Evolutionary conservation across 345 rosid species (phyloP), one percentile per base, ranked within the genome.

Genomic region (Eucalyptus lansdowneana): DNA sequence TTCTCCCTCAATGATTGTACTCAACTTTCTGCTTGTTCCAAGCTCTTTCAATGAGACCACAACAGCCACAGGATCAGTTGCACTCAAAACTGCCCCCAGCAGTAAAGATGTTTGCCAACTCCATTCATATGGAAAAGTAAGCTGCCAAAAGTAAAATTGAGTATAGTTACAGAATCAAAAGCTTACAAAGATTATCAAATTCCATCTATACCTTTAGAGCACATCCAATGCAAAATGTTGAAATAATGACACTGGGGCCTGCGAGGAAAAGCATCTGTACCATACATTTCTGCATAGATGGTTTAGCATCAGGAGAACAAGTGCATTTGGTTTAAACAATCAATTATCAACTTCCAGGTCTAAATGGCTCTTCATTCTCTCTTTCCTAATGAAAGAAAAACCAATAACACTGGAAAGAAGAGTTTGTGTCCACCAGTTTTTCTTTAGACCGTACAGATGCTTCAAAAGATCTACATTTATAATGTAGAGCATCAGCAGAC

Each of bases 1-100:
- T 89, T 97, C 98, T 81, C 99, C 99, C 93, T 97, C 99, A 89
- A 97, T 96, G 81, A 97, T 90, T 13, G 99, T 95, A 93, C 91
- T 96, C 89, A 97, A 90, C 92, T 96, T 96, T 93, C 96, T 97
- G 92, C 98, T 97, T 65, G 98, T 97, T 89, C 98, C 99, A 93
- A 97, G 99, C 87, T 97, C 99, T 91, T 94, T 97, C 86, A 97
- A 89, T 89, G 96, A 90, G 90, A 98, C 97, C 90, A 97, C 98
- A 88, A 97, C 97, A 89, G 99, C 99, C 50, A 96, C 99, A 88
- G 98, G 99, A 93, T 97, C 99, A 17, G 99, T 96, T 76, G 98
- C 98, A 95, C 98, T 95, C 88, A 96, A 88, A 89, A 96, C 96
- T 90, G 98, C 98, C 88, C 98, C 98, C 80, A 97, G 96, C 93